phyloP scores from a whole-genome alignment of 495 filamentous ascomycete species.

The Penicillium pancosmium region DNA sequence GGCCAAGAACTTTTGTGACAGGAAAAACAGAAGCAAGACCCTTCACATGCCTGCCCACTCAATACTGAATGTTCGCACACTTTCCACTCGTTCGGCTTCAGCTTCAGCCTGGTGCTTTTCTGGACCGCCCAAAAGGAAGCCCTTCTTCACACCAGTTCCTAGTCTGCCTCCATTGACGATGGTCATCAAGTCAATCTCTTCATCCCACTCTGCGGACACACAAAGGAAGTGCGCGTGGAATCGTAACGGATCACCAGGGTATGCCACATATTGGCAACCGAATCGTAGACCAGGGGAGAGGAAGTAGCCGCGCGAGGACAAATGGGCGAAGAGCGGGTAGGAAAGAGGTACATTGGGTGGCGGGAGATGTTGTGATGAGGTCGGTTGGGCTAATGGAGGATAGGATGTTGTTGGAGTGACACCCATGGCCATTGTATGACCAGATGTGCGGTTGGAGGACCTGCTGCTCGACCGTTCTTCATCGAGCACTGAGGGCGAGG shows the following conservation, averaged over 20 bases:
- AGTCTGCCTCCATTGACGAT: constrained; percentile 83
- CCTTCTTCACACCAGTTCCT: constrained; percentile 95
- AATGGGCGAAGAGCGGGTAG: constrained; percentile 60
- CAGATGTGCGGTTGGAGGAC: constrained; percentile 15
- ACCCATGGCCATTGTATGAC: constrained; percentile 30
- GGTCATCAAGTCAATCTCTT: constrained; percentile 80
- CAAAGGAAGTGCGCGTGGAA: constrained; percentile 94
- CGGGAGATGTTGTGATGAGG: constrained; percentile 35
- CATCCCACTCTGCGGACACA: constrained; percentile 77
- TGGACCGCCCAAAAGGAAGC: constrained; percentile 80
- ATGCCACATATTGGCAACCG: constrained; percentile 90
- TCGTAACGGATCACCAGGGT: constrained; percentile 90
- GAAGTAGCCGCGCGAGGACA: constrained; percentile 82
- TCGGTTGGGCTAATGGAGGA: constrained; percentile 44
- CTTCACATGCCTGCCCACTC: constrained; percentile 83
- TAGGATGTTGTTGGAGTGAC: constrained; percentile 66
- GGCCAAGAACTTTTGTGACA: neutral
- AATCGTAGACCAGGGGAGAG: constrained; percentile 91
- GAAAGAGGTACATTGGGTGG: constrained; percentile 52
- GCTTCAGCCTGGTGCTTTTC: constrained; percentile 32
- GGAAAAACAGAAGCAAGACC: neutral
- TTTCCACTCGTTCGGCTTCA: constrained; percentile 28
- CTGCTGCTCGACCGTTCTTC: constrained; percentile 14
- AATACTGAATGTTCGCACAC: constrained; percentile 71
- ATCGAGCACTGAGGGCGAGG: neutral